These are phyloP conservation scores for Uromyces viciae-fabae DNA, from an alignment of 1,284 basidiomycete species.

Conservation along the genomic window DNA sequence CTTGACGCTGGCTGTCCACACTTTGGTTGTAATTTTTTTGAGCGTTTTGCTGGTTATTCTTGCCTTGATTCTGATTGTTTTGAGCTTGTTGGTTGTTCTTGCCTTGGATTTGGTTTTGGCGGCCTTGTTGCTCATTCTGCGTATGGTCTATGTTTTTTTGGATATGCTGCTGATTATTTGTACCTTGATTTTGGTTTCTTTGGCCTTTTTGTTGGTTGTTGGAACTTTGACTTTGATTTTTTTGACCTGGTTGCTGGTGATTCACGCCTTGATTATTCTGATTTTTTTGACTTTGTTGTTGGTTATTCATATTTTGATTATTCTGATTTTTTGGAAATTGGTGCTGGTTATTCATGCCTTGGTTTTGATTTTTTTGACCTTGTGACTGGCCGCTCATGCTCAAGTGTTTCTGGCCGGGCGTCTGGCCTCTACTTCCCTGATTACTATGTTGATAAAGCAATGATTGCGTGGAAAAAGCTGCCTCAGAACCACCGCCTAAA, in stretches of 20 bases:
- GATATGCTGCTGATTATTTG: not conserved
- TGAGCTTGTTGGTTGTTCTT: not conserved
- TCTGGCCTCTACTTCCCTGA: too few species aligned
- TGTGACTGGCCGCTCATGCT: not conserved
- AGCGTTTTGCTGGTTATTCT: not conserved
- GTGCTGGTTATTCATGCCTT: not conserved
- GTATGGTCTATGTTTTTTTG: too few species aligned
- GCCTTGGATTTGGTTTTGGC: constrained; percentile 12
- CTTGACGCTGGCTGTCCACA: not conserved
- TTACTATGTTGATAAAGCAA: not conserved
- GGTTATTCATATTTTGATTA: not conserved
- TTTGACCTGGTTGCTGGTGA: not conserved
- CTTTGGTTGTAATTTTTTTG: not conserved
- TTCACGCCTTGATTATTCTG: not conserved
- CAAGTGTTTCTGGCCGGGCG: too few species aligned
- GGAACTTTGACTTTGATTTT: not conserved
- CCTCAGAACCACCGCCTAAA: not conserved
- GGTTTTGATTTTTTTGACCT: not conserved
- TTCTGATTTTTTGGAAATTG: not conserved
- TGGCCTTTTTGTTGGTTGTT: not conserved
- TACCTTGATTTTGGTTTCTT: constrained; percentile 6
- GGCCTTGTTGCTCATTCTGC: not conserved
- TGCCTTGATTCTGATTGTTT: not conserved
- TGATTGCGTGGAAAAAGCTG: not conserved
- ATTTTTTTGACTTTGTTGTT: not conserved